These are phyloP conservation scores for Talaromyces albobiverticillius DNA, from an alignment of 2,329 filamentous ascomycete species.

Conservation along the genomic window DNA sequence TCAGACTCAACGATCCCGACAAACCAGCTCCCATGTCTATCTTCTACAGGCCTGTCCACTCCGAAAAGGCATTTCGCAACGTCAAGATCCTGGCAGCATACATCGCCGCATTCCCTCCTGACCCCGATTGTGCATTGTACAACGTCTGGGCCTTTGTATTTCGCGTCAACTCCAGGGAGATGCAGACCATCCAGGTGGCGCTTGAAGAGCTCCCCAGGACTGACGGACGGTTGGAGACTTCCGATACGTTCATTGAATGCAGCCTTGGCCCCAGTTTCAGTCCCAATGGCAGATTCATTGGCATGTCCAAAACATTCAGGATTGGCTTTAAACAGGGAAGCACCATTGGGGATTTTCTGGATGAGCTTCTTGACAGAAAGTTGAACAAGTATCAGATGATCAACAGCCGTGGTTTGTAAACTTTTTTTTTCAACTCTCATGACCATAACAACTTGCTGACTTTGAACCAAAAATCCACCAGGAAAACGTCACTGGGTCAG, in stretches of 20 bases:
- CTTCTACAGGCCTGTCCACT: neutral
- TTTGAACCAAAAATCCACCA: neutral
- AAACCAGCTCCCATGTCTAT: neutral
- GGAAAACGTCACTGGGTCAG: slow-evolving; percentile 5
- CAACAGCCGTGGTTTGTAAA: slow-evolving; percentile 3
- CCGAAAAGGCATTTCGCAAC: neutral
- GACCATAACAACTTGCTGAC: neutral
- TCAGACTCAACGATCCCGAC: no score
- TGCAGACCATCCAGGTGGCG: neutral
- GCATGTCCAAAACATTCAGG: slow-evolving; percentile 7
- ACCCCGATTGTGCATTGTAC: neutral
- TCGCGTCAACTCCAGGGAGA: neutral
- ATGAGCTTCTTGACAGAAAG: slow-evolving; percentile 2
- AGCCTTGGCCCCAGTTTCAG: neutral
- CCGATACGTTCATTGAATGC: neutral
- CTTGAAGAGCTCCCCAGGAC: neutral
- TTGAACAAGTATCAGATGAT: slow-evolving; percentile 3
- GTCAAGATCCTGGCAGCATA: neutral
- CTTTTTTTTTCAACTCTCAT: neutral
- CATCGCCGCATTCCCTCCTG: slow-evolving; percentile 2
- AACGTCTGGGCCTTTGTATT: slow-evolving; percentile 4
- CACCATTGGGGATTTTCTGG: slow-evolving; percentile 5
- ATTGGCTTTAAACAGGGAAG: neutral
- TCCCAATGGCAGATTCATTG: neutral
- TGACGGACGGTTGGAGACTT: neutral